Evolutionary conservation across 2,329 filamentous ascomycete species (phyloP).

Genomic region (Trichoderma sp.): DNA sequence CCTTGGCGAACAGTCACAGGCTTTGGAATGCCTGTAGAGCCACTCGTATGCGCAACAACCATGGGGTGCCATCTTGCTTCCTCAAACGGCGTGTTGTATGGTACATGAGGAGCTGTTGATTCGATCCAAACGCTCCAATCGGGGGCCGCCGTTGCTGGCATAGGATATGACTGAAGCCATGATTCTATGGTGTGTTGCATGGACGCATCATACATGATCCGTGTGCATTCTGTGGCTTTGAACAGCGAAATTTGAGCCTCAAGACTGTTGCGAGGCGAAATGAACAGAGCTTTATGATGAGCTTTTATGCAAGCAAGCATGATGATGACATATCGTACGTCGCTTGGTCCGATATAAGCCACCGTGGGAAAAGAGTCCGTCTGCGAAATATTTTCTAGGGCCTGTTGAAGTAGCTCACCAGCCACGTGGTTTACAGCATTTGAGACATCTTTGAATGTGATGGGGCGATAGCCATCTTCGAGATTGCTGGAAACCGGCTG

Average conservation of each 20-base stretch:
- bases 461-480: conserved; percentile 39
- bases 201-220: conserved; percentile 32
- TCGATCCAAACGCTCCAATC: conserved; percentile 37
- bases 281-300: conserved; percentile 40
- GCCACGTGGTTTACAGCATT: conserved; percentile 42
- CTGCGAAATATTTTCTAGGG: conserved; percentile 24
- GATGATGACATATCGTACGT: conserved; percentile 38
- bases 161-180: conserved; percentile 26
- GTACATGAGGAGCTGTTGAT: conserved; percentile 34
- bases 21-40: conserved; percentile 46
- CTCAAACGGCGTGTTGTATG: conserved; percentile 42
- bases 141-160: conserved; percentile 37
- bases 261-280: conserved; percentile 42
- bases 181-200: conserved; percentile 17
- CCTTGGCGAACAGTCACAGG: conserved; percentile 42
- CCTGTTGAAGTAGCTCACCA: conserved; percentile 33
- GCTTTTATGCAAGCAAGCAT: conserved; percentile 39
- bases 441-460: conserved; percentile 34
- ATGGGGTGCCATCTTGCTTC: conserved; percentile 42
- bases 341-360: conserved; percentile 45
- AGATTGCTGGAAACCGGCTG: conserved; percentile 36
- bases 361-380: conserved; percentile 34
- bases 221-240: conserved; percentile 41
- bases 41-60: conserved; percentile 44
- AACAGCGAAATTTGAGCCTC: conserved; percentile 47